phyloP scores from a whole-genome alignment of 164 flowering plant genomes.

The Umbellularia californica region DNA sequence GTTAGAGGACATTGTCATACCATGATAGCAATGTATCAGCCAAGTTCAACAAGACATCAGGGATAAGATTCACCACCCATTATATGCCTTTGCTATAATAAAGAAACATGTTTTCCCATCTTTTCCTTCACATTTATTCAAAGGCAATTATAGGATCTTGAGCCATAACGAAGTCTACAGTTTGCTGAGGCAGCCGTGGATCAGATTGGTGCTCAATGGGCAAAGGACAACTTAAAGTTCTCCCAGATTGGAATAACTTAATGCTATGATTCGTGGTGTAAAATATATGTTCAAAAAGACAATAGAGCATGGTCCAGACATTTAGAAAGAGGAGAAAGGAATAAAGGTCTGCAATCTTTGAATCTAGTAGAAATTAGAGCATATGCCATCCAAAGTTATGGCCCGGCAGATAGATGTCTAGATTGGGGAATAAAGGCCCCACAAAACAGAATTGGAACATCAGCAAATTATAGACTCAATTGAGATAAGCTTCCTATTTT shows the following conservation, averaged over 20 bases:
- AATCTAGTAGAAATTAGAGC: background rate
- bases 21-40: background rate
- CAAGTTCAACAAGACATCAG: background rate
- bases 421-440: background rate
- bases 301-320: background rate
- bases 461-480: background rate
- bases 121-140: background rate
- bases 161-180: background rate
- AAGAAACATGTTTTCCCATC: background rate
- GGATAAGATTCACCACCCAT: slow-evolving; percentile 14
- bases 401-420: background rate
- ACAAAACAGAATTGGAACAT: background rate
- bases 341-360: background rate
- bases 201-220: background rate
- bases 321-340: background rate
- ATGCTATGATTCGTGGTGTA: background rate
- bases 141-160: background rate
- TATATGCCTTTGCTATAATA: background rate
- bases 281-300: background rate
- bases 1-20: slow-evolving; percentile 7
- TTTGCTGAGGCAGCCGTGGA: background rate
- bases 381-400: background rate
- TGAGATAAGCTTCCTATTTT: background rate
- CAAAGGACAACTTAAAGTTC: background rate
- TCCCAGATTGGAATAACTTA: background rate